Percentiles rank a stretch among this genome's conserved stretches.
phyloP scores from a whole-genome alignment of 2,329 filamentous ascomycete species.

The Penicillium sp. region DNA sequence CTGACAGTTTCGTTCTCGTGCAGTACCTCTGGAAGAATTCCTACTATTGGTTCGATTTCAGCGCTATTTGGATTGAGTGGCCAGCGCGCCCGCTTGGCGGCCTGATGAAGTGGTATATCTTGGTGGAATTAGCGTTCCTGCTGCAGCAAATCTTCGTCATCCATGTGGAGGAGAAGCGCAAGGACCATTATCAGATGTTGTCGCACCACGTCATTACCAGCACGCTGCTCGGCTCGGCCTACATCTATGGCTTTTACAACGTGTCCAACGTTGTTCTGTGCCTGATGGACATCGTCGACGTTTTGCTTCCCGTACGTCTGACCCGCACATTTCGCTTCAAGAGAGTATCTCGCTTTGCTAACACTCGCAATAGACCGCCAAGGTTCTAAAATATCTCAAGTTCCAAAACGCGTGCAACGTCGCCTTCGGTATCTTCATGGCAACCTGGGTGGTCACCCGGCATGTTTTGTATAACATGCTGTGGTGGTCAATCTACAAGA shows the following conservation, averaged over 20 bases:
- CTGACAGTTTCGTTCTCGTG: slow-evolving; percentile 7
- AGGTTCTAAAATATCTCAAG: slow-evolving; percentile 88
- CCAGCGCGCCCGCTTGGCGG: slow-evolving; percentile 74
- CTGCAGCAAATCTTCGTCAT: slow-evolving; percentile 92
- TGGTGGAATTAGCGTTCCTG: slow-evolving; percentile 90
- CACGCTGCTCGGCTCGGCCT: slow-evolving; percentile 75
- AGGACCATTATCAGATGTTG: slow-evolving; percentile 96
- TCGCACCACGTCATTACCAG: slow-evolving; percentile 91
- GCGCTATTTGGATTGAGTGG: slow-evolving; percentile 81
- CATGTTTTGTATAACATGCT: slow-evolving; percentile 78
- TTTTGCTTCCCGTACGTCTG: slow-evolving; percentile 74
- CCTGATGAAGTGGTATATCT: slow-evolving; percentile 82
- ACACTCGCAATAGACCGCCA: slow-evolving; percentile 65
- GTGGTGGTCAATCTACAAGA: slow-evolving; percentile 77
- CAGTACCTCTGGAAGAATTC: slow-evolving; percentile 81
- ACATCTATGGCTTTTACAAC: slow-evolving; percentile 82
- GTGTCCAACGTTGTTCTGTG: slow-evolving; percentile 87
- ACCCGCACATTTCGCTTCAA: background rate
- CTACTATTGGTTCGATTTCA: slow-evolving; percentile 74
- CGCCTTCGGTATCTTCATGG: slow-evolving; percentile 81
- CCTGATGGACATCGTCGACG: slow-evolving; percentile 91
- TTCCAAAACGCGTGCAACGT: slow-evolving; percentile 76
- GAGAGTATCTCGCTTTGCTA: background rate
- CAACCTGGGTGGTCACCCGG: slow-evolving; percentile 79
- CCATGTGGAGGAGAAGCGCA: slow-evolving; percentile 89